Base-by-base conservation (phyloP, 2,329 filamentous ascomycete species). In the Botrytis porri region DNA sequence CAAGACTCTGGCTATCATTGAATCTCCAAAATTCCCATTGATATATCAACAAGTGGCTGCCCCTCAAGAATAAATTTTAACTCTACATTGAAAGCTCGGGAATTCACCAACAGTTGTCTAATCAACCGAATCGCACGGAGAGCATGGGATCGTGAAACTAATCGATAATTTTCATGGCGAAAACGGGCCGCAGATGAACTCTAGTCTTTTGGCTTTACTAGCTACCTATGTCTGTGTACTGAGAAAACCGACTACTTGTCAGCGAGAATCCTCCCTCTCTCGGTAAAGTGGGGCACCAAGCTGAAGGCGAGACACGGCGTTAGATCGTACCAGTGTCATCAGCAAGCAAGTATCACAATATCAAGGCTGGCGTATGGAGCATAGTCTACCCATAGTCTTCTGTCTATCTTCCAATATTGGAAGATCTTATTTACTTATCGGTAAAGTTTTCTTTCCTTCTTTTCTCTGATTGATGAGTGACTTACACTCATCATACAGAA, bases 321-420 rank as follows among this genome's bases (percentile, higher is more conserved):
- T 54, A 16, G n/a, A 54, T 18, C 12, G 29, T 18, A n/a, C 5
- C 1, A 54, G 48, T 25, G 10, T 51, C 25, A 29, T 8, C 14
- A 16, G 5, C 48, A 8, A 54, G 25, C 14, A 5, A 5, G 25
- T 54, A 6, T 16, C 1, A 29, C 25, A 3, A 54, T 1, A 4
- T 7, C 12, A 29, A 54, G 25, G n/a, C 1, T n/a, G 25, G 25
- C 12, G 0, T 16, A 3, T 29, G 51, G 6, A 6, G 5, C 14
- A 54, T 10, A 29, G 25, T 54, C 0, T 18, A 6, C 25, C 2
- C n/a, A 16, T 3, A 29, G 14, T 32, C 10, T 60, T 60, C 20
- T 1, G 4, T 8, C 20, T 6, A 14, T 37, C 0, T 25, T 37
- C 59, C 12, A 25, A 60, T 4, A 25, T 1, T 37, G 4, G 3